Evolutionary conservation across 345 rosid species (phyloP).

Genomic region (Eucalyptus melliodora): DNA sequence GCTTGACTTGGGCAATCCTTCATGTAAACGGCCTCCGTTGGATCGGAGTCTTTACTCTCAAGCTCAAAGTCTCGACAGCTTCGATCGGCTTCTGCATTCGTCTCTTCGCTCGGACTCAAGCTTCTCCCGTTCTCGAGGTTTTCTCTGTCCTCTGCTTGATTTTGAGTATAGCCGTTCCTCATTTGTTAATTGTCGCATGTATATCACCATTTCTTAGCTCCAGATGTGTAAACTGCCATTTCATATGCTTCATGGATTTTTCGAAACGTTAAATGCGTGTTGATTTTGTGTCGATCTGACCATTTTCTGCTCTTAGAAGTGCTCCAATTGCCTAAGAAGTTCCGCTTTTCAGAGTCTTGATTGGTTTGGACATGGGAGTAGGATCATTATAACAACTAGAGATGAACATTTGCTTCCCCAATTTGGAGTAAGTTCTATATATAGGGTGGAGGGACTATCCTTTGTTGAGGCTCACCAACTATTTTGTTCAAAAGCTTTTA

Average conservation of each 20-base stretch:
- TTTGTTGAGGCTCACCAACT: not conserved
- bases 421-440: not conserved
- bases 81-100: too few species aligned
- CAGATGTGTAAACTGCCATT: not conserved
- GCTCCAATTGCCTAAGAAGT: not conserved
- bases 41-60: not conserved
- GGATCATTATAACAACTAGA: slow-evolving; percentile 1
- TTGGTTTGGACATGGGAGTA: not conserved
- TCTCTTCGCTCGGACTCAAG: not conserved
- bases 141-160: too few species aligned
- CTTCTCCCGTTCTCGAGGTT: not conserved
- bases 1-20: not conserved
- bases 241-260: too few species aligned
- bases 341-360: not conserved
- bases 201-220: not conserved
- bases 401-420: not conserved
- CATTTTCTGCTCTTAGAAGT: not conserved
- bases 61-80: not conserved
- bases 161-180: too few species aligned
- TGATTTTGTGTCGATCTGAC: not conserved
- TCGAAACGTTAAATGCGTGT: too few species aligned
- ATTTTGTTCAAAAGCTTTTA: not conserved
- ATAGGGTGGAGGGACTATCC: too few species aligned
- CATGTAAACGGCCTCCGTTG: fast-evolving
- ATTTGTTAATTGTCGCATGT: too few species aligned